Base-by-base conservation (phyloP, 345 rosid genomes). In the Populus simonii region DNA sequence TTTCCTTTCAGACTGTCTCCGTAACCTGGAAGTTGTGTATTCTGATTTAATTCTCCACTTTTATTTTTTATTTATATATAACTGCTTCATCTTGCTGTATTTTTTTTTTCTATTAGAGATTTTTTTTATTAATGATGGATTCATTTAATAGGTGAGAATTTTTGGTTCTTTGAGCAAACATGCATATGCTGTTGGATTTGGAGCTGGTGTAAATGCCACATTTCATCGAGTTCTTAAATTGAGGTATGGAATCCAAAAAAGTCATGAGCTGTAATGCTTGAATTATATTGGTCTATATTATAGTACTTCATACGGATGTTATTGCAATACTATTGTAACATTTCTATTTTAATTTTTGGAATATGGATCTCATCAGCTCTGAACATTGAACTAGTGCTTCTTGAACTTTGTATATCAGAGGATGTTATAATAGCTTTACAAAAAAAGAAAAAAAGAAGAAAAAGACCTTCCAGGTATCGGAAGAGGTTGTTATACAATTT, bases 181-280 rank as follows among this genome's bases (percentile, higher is more conserved):
- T 69, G 81, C 84, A 47, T 88, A 81, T 83, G 93, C 91, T 78
- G 84, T 83, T 80, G 98, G 95, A 79, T 89, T 94, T 73, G 92
- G 93, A 47, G 86, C 90, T 66, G 91, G 93, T 74, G 86, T 71
- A 27, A 85, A 83, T 78, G 97, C 95, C 66, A 89, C 94, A 18
- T 94, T 94, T 84, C 85, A 89, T 76, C 88, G 95, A 67, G 74
- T 94, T 82, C 93, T 92, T 73, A 79, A 83, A 74, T 75, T 78
- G 18, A 74, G 93, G 98, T 94, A 86, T 78, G 74, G 74, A 25
- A 41, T 76, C 61, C 39, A 65, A 36, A 55, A 72, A 73, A 72
- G 76, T 16, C 59, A 62, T 55, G 55, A 63, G 65, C 75, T 71
- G 53, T 66, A 27, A 53, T 53, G 47, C 29, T 65, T 75, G 49